phyloP scores from a whole-genome alignment of 2,329 filamentous ascomycete genomes.

The Talaromyces rugulosus region DNA sequence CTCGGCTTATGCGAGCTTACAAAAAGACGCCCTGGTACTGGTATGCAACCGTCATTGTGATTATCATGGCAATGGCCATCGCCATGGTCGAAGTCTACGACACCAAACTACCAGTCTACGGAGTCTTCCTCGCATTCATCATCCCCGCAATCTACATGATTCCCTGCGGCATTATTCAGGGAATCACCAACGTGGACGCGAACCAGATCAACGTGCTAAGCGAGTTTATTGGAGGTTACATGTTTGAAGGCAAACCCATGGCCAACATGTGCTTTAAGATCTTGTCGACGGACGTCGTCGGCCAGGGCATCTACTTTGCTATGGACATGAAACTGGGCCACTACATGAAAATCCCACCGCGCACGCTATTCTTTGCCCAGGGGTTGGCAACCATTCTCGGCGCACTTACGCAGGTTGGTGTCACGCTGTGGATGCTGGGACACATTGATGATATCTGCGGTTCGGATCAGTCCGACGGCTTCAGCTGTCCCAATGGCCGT shows the following conservation, averaged over 20 bases:
- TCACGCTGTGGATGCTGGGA: constrained; percentile 35
- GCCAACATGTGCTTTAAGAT: constrained; percentile 46
- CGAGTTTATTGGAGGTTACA: constrained; percentile 44
- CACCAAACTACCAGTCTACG: constrained; percentile 41
- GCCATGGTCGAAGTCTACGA: constrained; percentile 39
- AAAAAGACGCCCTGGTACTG: constrained; percentile 39
- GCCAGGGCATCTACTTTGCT: constrained; percentile 45
- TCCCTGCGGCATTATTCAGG: constrained; percentile 43
- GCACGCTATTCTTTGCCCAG: constrained; percentile 47
- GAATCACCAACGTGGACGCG: constrained; percentile 41
- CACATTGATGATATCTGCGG: constrained; percentile 42
- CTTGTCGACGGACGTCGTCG: constrained; percentile 39
- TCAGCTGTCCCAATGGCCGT: constrained; percentile 48
- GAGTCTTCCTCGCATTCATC: constrained; percentile 38
- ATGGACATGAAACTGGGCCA: constrained; percentile 51
- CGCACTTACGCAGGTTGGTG: constrained; percentile 40
- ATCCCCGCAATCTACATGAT: constrained; percentile 43
- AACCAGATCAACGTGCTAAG: constrained; percentile 43
- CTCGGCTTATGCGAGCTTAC: constrained; percentile 38
- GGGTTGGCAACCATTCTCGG: constrained; percentile 46
- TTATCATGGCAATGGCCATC: constrained; percentile 26
- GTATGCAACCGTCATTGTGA: constrained; percentile 35
- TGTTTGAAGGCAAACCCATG: constrained; percentile 42
- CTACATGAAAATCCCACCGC: constrained; percentile 49
- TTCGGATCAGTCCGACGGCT: constrained; percentile 40